Base-by-base conservation (phyloP, 2,329 filamentous ascomycete species). In the Exophiala bonariae region DNA sequence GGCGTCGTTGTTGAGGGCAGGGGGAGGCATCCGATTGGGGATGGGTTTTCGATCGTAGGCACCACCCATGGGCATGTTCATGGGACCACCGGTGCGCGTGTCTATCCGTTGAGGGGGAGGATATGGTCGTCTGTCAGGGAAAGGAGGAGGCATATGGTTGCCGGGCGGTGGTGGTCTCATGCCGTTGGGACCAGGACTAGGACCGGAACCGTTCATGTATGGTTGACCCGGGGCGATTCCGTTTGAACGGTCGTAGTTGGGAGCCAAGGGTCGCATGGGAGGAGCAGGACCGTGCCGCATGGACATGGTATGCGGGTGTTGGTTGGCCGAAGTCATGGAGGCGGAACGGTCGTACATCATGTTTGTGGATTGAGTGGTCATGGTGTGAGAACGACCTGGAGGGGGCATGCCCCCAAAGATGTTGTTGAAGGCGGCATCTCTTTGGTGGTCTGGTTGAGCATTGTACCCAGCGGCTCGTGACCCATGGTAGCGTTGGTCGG, bases 341-440 rank as follows among this genome's bases (percentile, higher is more conserved):
- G 89, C 85, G 38, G 89, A 89, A 60, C 91, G 82, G 59, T 87
- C 87, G 41, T 76, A 73, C 42, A 76, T 74, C 49, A 79, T 75
- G 61, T 80, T 81, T 49, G 76, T 71, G 23, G 85, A 79, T 56
- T 89, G 85, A 46, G 87, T 90, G 55, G 85, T 93, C 90, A 97
- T 96, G 19, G 92, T 96, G 64, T 96, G 91, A 48, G 91, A 95
- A 67, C 93, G 86, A 49, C 92, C 92, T 36, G 88, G 82, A 37
- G 89, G 89, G 56, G 89, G 90, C 56, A 88, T 80, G 56, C 83
- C 84, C 59, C 92, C 93, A 67, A 97, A 99, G 65, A 97, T 97
- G 72, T 92, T 92, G 58, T 87, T 89, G 70, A 95, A 99, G 57
- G 92, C 93, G 59, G 89, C 89, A 81, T 99, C 91, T 72, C 93